These are phyloP conservation scores for Monascus ruber DNA, from an alignment of 2,329 filamentous ascomycete genomes.

Conservation along the genomic window DNA sequence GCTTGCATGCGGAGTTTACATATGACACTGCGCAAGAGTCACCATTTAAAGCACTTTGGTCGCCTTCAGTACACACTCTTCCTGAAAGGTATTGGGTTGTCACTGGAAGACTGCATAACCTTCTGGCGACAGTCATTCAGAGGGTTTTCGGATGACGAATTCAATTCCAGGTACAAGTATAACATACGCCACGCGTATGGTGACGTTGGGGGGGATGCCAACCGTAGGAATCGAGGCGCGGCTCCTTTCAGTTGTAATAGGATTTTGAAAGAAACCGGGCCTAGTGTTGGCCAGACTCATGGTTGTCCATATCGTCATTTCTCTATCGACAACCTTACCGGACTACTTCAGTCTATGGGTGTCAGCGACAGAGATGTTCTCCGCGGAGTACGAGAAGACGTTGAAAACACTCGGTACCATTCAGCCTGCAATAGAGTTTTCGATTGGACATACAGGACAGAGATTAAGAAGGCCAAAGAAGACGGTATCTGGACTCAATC, in stretches of 20 bases:
- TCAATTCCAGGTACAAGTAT: constrained; percentile 96
- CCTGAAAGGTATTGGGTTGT: constrained; percentile 87
- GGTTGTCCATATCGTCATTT: constrained; percentile 97
- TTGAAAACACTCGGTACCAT: constrained; percentile 78
- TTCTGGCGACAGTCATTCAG: constrained; percentile 88
- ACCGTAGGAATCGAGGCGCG: constrained; percentile 76
- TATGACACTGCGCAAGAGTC: constrained; percentile 70
- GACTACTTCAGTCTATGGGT: constrained; percentile 65
- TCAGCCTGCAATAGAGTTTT: constrained; percentile 96
- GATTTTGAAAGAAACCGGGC: constrained; percentile 79
- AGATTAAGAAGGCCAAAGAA: constrained; percentile 66
- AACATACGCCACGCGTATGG: constrained; percentile 93
- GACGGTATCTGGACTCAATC: constrained; percentile 58
- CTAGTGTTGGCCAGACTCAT: constrained; percentile 76
- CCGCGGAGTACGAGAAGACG: constrained; percentile 75
- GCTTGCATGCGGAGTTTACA: constrained; percentile 93
- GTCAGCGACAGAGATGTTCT: constrained; percentile 67
- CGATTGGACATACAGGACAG: constrained; percentile 68
- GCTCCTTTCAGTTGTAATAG: constrained; percentile 91
- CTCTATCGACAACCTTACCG: constrained; percentile 69
- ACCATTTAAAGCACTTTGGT: constrained; percentile 85
- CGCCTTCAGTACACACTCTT: constrained; percentile 93
- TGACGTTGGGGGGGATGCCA: constrained; percentile 86
- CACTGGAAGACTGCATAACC: constrained; percentile 76
- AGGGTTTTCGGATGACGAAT: constrained; percentile 81